Percentiles rank a stretch among this genome's conserved stretches.
These are phyloP conservation scores for Petunia axillaris DNA, from an alignment of 257 asterid genomes.

Conservation along the genomic window DNA sequence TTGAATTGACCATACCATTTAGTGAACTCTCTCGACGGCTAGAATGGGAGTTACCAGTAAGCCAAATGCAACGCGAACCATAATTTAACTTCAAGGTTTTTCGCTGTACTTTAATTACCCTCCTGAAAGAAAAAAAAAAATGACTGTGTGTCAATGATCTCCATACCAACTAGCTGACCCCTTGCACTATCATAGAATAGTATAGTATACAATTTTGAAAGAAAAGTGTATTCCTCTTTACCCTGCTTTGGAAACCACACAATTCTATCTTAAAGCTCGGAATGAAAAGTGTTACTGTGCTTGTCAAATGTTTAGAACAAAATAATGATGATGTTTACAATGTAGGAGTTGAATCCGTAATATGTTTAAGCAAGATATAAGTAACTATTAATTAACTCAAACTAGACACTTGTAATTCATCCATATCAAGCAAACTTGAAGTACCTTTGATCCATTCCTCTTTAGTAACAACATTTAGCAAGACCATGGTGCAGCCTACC, in stretches of 20 bases:
- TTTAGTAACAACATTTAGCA: too few species aligned
- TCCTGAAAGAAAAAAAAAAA: too few species aligned
- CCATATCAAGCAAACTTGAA: too few species aligned
- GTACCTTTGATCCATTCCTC: too few species aligned
- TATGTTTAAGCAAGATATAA: neutral
- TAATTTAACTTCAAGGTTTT: too few species aligned
- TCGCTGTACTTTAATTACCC: too few species aligned
- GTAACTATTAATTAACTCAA: neutral
- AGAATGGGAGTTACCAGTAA: too few species aligned
- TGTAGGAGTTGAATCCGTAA: neutral
- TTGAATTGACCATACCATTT: too few species aligned
- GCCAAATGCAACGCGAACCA: too few species aligned
- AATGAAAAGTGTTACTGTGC: neutral
- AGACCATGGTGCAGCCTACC: too few species aligned
- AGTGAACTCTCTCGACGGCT: too few species aligned
- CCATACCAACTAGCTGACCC: neutral
- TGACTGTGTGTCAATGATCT: neutral
- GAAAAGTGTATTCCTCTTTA: neutral
- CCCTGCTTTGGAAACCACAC: neutral
- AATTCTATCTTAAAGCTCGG: neutral
- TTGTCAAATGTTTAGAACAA: neutral
- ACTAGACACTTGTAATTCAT: neutral
- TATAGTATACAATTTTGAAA: too few species aligned
- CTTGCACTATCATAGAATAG: neutral
- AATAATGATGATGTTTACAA: neutral